Percentiles rank a stretch among this genome's conserved stretches.
phyloP scores from a whole-genome alignment of 106 monocot species.

The Allium cepa region DNA sequence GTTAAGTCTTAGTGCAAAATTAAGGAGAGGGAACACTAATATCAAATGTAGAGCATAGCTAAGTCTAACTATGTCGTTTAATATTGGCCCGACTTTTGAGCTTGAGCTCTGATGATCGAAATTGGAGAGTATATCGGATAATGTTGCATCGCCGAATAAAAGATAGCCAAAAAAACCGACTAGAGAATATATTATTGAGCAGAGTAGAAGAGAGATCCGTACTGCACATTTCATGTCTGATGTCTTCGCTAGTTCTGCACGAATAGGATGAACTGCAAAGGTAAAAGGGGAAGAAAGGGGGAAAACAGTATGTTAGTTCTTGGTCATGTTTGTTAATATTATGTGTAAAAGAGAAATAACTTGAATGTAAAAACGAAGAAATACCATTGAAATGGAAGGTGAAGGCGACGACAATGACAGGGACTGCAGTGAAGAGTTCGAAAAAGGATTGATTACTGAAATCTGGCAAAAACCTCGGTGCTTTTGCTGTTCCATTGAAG shows the following conservation, averaged over 20 bases:
- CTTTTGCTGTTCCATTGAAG: conserved; percentile 33
- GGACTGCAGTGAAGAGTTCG: conserved; percentile 84
- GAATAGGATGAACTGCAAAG: conserved; percentile 61
- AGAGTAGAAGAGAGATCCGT: conserved; percentile 62
- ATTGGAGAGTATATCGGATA: conserved; percentile 81
- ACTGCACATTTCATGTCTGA: conserved; percentile 81
- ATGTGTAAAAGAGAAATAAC: too few relatives aligned
- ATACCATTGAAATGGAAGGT: conserved; percentile 87
- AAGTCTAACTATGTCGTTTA: conserved; percentile 62
- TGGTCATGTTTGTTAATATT: too few relatives aligned
- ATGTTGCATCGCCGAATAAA: conserved; percentile 79
- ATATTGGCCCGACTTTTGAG: conserved; percentile 25
- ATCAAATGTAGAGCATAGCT: conserved; percentile 88
- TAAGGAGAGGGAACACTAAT: conserved; percentile 74
- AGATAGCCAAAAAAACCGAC: conserved; percentile 83
- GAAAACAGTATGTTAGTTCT: too few relatives aligned
- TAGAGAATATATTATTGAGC: conserved; percentile 59
- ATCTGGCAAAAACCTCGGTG: conserved; percentile 53
- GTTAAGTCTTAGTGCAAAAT: conserved; percentile 77
- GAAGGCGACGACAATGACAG: conserved; percentile 86
- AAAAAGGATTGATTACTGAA: conserved; percentile 42
- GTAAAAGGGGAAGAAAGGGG: too few relatives aligned
- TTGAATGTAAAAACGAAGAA: too few relatives aligned
- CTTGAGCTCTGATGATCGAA: conserved; percentile 38
- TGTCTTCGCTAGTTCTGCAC: conserved; percentile 47